These are phyloP conservation scores for Trichoderma atrobrunneum DNA, from an alignment of 2,329 filamentous ascomycete genomes.

Conservation along the genomic window DNA sequence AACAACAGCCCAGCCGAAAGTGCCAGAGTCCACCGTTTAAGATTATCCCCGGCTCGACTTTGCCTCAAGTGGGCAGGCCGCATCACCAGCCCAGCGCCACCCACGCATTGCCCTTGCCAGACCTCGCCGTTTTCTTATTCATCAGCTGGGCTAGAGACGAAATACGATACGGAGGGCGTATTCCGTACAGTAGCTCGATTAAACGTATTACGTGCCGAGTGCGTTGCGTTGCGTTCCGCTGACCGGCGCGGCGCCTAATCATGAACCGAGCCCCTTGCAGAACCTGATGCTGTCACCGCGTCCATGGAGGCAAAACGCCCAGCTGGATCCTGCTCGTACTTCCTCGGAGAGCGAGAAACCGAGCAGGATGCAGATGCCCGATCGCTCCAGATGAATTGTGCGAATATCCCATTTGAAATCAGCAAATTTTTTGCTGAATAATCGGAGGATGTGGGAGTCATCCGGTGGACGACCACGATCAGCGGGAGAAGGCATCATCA, in stretches of 20 bases:
- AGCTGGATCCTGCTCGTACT: not conserved
- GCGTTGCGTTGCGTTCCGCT: not conserved
- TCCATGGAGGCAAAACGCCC: not conserved
- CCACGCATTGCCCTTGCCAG: not conserved
- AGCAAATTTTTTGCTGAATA: not conserved
- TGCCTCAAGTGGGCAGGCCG: not conserved
- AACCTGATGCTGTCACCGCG: not conserved
- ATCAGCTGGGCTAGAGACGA: not conserved
- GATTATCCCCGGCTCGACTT: not conserved
- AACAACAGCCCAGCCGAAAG: not conserved
- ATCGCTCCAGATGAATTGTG: not conserved
- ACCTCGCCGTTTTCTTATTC: not conserved
- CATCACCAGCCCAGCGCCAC: not conserved
- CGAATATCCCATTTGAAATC: not conserved
- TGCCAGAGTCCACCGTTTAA: not conserved
- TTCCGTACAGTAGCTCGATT: not conserved
- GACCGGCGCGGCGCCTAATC: constrained; percentile 3
- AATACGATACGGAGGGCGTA: not conserved
- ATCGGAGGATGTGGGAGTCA: not conserved
- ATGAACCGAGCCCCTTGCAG: not conserved
- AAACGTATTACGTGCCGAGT: constrained; percentile 1
- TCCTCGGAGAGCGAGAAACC: not conserved
- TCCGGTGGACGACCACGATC: not conserved
- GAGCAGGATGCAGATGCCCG: not conserved
- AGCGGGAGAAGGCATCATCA: not conserved